Evolutionary conservation across 169 alveolate species (phyloP), one percentile per base, ranked within the genome.

Genomic region (Besnoitia besnoiti): DNA sequence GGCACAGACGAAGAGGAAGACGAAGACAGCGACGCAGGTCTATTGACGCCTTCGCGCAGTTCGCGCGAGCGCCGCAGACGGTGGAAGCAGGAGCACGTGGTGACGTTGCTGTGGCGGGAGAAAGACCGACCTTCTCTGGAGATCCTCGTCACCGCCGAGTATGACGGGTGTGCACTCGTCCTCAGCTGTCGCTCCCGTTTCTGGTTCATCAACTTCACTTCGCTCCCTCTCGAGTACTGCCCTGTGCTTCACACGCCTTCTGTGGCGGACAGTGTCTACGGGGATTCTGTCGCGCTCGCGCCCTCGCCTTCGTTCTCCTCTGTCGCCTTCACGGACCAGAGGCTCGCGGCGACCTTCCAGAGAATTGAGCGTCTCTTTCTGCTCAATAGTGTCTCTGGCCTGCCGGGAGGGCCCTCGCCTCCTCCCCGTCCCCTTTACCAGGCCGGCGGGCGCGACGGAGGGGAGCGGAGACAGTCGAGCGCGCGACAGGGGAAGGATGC

Each of bases 131-230:
- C 67, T 21, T 55, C 67, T 3, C 47, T 61, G 4, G 73, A 87
- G 33, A 37, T 62, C 8, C 73, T n/a, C 35, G 75, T 87, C 37
- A 44, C n/a, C 0, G 91, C 73, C 21, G 47, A 27, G n/a, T 87
- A 40, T 44, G 85, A 87, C 59, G 91, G 91, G 12, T 33, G 35
- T n/a, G 44, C 47, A 0, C 44, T 87, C 35, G 27, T 33, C 47
- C 2, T 87, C 85, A 33, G 62, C 0, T 61, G 85, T 39, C 21
- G 82, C n/a, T 21, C 79, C 35, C 91, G 47, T 35, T 87, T 61
- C 35, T 87, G 91, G 91, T 77, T 87, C 55, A 40, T 87, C 30
- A 87, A 87, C 67, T 35, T 42, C 50, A 87, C 91, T 3, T 10
- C 82, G 1, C 75, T 50, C 35, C 44, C 61, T 27, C 40, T 87